A percentile compares a stretch with the other conserved stretches of the same genome.
These are phyloP conservation scores for Penicillium simplicissimum DNA, from an alignment of 495 filamentous ascomycete genomes.

Conservation along the genomic window DNA sequence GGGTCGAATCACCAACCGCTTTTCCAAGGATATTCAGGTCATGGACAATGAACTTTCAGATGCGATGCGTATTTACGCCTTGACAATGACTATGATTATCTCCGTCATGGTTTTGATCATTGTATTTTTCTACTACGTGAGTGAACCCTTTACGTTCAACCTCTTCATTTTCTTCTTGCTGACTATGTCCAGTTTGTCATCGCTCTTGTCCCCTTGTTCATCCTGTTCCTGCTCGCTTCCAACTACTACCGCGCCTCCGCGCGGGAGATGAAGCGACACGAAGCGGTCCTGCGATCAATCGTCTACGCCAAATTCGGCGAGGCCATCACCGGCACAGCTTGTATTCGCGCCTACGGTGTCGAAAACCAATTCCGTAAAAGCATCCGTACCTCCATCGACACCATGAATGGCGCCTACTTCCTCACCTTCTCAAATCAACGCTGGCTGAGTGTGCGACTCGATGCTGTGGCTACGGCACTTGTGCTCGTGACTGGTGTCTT, in stretches of 20 bases:
- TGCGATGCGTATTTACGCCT: conserved; percentile 88
- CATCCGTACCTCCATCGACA: conserved; percentile 71
- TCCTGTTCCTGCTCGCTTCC: conserved; percentile 80
- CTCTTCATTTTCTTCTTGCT: background rate
- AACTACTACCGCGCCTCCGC: conserved; percentile 90
- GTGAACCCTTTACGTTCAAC: conserved; percentile 4
- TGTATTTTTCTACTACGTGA: conserved; percentile 80
- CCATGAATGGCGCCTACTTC: conserved; percentile 93
- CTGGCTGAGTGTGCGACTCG: conserved; percentile 84
- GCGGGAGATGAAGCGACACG: conserved; percentile 90
- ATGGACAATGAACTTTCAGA: conserved; percentile 95
- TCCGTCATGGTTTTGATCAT: conserved; percentile 88
- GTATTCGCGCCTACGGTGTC: conserved; percentile 86
- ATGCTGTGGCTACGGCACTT: conserved; percentile 75
- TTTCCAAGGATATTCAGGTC: conserved; percentile 90
- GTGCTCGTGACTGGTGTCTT: conserved; percentile 88
- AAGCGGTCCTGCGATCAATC: conserved; percentile 79
- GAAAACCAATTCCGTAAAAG: conserved; percentile 68
- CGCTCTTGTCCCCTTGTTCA: conserved; percentile 76
- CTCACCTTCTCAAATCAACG: conserved; percentile 92
- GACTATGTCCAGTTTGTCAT: conserved; percentile 64
- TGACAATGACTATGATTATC: conserved; percentile 75
- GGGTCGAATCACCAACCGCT: conserved; percentile 95
- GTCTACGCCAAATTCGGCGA: conserved; percentile 94
- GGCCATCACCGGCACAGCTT: conserved; percentile 77